phyloP scores from a whole-genome alignment of 1,139 yeast genomes.

The Lodderomyces theae region DNA sequence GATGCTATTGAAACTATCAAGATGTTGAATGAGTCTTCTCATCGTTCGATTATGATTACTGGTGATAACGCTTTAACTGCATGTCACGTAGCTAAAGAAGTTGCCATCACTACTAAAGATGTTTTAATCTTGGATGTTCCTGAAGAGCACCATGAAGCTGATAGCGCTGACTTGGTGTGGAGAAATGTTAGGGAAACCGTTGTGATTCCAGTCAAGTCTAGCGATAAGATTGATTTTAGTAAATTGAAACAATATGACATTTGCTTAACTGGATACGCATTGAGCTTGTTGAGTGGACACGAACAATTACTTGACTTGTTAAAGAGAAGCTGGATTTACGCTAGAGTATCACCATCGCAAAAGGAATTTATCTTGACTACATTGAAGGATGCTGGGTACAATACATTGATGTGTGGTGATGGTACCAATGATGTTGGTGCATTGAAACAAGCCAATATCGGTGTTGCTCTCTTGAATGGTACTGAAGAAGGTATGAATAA shows the following conservation, averaged over 20 bases:
- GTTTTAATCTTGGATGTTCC: constrained; percentile 86
- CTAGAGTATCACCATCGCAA: constrained; percentile 96
- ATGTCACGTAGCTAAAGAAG: constrained; percentile 95
- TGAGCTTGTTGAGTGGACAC: constrained; percentile 62
- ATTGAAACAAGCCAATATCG: constrained; percentile 95
- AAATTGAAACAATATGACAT: constrained; percentile 73
- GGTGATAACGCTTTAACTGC: constrained; percentile 99
- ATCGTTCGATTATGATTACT: constrained; percentile 95
- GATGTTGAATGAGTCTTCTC: constrained; percentile 93
- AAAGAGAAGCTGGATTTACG: constrained; percentile 93
- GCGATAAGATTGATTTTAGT: constrained; percentile 55
- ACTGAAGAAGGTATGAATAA: constrained; percentile 93
- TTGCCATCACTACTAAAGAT: constrained; percentile 75
- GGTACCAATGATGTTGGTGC: constrained; percentile 99
- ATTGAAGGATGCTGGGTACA: constrained; percentile 85
- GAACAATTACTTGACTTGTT: constrained; percentile 67
- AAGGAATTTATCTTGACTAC: constrained; percentile 87
- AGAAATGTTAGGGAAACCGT: constrained; percentile 77
- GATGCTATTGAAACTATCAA: constrained; percentile 89
- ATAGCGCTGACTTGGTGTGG: constrained; percentile 70
- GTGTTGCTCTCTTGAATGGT: constrained; percentile 95
- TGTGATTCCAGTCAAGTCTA: constrained; percentile 64
- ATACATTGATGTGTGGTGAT: constrained; percentile 98
- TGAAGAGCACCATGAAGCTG: constrained; percentile 57
- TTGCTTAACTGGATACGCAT: constrained; percentile 93